Percentiles rank a stretch among this genome's conserved stretches.
phyloP scores from a whole-genome alignment of 108 stramenopile genomes.

The Fistulifera solaris region DNA sequence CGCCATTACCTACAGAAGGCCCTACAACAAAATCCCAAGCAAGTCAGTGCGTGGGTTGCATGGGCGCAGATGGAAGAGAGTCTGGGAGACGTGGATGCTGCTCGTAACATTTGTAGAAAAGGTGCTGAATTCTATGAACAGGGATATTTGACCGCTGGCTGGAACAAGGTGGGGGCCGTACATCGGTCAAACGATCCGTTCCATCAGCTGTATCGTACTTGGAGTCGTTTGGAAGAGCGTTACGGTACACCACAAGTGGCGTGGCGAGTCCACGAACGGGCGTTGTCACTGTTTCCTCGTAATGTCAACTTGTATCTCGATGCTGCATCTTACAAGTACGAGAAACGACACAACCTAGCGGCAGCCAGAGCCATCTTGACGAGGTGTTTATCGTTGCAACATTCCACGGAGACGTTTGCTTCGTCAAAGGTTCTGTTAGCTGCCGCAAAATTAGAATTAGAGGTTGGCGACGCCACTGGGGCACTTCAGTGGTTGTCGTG shows the following conservation, averaged over 20 bases:
- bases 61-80: slow-evolving; percentile 69
- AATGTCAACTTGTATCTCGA: slow-evolving; percentile 31
- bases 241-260: slow-evolving; percentile 45
- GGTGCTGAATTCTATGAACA: slow-evolving; percentile 34
- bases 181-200: slow-evolving; percentile 71
- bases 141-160: slow-evolving; percentile 6
- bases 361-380: slow-evolving; percentile 6
- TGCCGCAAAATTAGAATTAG: slow-evolving; percentile 73
- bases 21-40: slow-evolving; percentile 38
- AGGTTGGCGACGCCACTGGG: slow-evolving; percentile 26
- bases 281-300: slow-evolving; percentile 39
- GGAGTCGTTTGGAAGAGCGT: slow-evolving; percentile 65
- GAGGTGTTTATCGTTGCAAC: slow-evolving; percentile 26
- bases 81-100: slow-evolving; percentile 48
- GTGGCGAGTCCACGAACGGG: slow-evolving; percentile 50
- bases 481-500: slow-evolving; percentile 43
- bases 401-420: slow-evolving; percentile 46
- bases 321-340: slow-evolving; percentile 53
- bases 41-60: slow-evolving; percentile 65
- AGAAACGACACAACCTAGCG: too few species aligned
- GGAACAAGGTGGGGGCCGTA: slow-evolving; percentile 16
- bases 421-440: slow-evolving; percentile 29
- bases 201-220: slow-evolving; percentile 59
- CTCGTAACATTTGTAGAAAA: slow-evolving; percentile 40
- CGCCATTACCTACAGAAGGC: slow-evolving; percentile 35